These are phyloP conservation scores for Dryadomyces sulphureus DNA, from an alignment of 2,329 filamentous ascomycete species.

Conservation along the genomic window DNA sequence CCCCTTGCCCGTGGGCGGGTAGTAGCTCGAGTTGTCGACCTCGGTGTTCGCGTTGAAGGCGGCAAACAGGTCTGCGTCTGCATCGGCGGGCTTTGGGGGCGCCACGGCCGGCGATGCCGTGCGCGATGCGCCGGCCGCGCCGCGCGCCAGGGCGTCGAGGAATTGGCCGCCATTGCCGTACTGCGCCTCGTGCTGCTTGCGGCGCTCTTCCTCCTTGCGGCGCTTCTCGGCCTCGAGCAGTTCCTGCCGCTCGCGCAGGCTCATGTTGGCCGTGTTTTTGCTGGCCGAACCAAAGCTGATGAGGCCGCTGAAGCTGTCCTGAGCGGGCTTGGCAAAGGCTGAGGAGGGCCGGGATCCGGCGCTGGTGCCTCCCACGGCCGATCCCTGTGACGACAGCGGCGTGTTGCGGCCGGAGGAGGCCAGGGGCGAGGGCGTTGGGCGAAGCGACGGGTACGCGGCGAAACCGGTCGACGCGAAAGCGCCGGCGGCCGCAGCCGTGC, in stretches of 20 bases:
- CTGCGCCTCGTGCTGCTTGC: slow-evolving; percentile 56
- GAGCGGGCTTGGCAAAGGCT: slow-evolving; percentile 31
- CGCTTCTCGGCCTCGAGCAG: slow-evolving; percentile 50
- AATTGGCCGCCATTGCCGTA: slow-evolving; percentile 62
- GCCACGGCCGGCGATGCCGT: slow-evolving; percentile 26
- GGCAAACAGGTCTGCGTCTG: slow-evolving; percentile 51
- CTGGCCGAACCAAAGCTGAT: slow-evolving; percentile 39
- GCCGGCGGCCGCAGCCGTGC: slow-evolving; percentile 15
- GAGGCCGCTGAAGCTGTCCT: slow-evolving; percentile 68
- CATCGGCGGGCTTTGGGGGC: slow-evolving; percentile 13
- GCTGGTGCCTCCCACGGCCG: slow-evolving; percentile 20
- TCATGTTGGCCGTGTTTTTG: slow-evolving; percentile 54
- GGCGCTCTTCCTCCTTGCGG: slow-evolving; percentile 59
- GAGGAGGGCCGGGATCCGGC: slow-evolving; percentile 13
- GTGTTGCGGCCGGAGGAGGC: slow-evolving; percentile 37
- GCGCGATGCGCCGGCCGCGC: slow-evolving; percentile 31
- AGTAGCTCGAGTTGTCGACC: slow-evolving; percentile 52
- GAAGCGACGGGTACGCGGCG: slow-evolving; percentile 33
- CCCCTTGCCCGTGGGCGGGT: slow-evolving; percentile 37
- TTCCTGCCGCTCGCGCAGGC: slow-evolving; percentile 63
- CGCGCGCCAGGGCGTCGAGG: slow-evolving; percentile 55
- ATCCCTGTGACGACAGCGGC: slow-evolving; percentile 35
- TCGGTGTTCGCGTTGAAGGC: slow-evolving; percentile 52
- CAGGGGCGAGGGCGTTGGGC: slow-evolving; percentile 40
- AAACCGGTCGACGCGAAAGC: slow-evolving; percentile 22